Percentiles rank a stretch among this genome's conserved stretches.
Evolutionary conservation across 2,329 filamentous ascomycete genomes (phyloP).

Genomic region (Cercospora sp.): DNA sequence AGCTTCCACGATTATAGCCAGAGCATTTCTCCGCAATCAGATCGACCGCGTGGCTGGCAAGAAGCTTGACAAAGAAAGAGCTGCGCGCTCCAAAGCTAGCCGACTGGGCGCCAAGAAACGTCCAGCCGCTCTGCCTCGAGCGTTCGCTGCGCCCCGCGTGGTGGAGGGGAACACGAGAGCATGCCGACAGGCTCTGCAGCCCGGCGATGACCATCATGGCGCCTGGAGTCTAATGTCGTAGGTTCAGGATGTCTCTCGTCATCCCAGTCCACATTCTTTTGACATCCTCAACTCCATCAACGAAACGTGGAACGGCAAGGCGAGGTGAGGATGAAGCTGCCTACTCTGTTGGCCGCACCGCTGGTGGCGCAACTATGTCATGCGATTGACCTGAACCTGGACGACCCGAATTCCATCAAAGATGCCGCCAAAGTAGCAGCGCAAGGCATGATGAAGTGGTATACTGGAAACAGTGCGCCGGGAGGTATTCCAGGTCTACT

Average conservation of each 20-base stretch:
- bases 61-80: slow-evolving; percentile 1
- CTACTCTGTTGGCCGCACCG: slow-evolving; percentile 6
- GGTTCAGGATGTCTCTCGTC: not conserved
- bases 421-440: slow-evolving; percentile 46
- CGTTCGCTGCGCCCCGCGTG: slow-evolving; percentile 4
- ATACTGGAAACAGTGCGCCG: slow-evolving; percentile 54
- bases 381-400: slow-evolving; percentile 31
- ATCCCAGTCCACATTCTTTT: not conserved
- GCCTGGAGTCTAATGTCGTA: not conserved
- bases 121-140: not conserved
- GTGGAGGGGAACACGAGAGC: slow-evolving; percentile 10
- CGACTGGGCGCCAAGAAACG: slow-evolving; percentile 6
- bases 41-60: slow-evolving; percentile 1
- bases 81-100: not conserved
- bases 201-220: not conserved
- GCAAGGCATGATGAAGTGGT: slow-evolving; percentile 55
- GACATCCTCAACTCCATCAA: not conserved
- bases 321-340: not conserved
- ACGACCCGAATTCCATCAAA: slow-evolving; percentile 44
- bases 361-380: slow-evolving; percentile 23
- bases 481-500: slow-evolving; percentile 57
- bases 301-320: not conserved
- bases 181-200: not conserved
- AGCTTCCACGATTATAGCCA: not conserved
- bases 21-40: not conserved